A percentile compares a stretch with the other conserved stretches of the same genome.
Conservation (phyloP, 1,284 basidiomycete genomes). For the Caloboletus firmus region DNA sequence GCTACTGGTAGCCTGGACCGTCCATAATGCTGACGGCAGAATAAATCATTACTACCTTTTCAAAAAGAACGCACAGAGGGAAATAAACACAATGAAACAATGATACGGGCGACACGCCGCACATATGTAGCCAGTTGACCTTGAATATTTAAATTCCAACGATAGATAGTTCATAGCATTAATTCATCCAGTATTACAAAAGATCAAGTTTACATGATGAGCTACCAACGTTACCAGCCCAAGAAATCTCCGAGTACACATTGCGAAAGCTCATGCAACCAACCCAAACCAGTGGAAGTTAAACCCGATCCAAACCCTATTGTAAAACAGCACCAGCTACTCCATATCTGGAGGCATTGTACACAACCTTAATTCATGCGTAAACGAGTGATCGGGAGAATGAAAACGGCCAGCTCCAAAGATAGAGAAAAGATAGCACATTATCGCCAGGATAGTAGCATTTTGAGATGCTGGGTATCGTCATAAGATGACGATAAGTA, state of each 20-base stretch:
- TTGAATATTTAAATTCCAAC: too few species aligned
- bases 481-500: slow-evolving; percentile 2
- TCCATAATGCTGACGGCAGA: background rate
- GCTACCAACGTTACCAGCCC: slow-evolving; percentile 7
- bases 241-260: slow-evolving; percentile 4
- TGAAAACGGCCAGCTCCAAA: slow-evolving; percentile 14
- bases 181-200: slow-evolving; percentile 15
- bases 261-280: slow-evolving; percentile 1
- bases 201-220: slow-evolving; percentile 4
- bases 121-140: background rate
- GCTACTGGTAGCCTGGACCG: too few species aligned
- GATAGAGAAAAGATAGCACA: background rate
- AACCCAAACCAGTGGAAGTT: slow-evolving; percentile 17
- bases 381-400: slow-evolving; percentile 11
- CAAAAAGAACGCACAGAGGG: background rate
- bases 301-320: slow-evolving; percentile 5
- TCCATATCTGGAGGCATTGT: slow-evolving; percentile 12
- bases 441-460: slow-evolving; percentile 29
- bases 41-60: background rate
- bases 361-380: slow-evolving; percentile 12
- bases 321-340: slow-evolving; percentile 7
- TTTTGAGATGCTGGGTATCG: slow-evolving; percentile 14
- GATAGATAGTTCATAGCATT: background rate
- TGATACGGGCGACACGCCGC: background rate
- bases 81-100: background rate